phyloP scores from a whole-genome alignment of 2,329 filamentous ascomycete genomes.

The Cytospora piceicola region DNA sequence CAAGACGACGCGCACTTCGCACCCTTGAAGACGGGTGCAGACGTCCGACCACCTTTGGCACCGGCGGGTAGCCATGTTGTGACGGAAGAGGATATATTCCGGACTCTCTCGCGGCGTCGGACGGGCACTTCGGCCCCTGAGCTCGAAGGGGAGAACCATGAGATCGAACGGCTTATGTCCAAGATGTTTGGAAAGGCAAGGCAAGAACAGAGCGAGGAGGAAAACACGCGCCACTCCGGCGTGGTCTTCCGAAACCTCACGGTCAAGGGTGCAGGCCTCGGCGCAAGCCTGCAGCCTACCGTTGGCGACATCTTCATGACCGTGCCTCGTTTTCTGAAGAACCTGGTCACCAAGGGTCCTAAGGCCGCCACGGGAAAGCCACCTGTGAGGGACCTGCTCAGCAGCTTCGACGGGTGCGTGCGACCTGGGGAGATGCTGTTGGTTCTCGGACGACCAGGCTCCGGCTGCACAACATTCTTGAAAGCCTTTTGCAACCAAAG shows the following conservation, averaged over 20 bases:
- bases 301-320: constrained; percentile 44
- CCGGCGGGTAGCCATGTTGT: background rate
- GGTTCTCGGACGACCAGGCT: constrained; percentile 30
- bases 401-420: constrained; percentile 40
- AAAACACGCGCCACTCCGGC: constrained; percentile 70
- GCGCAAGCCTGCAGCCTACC: constrained; percentile 57
- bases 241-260: constrained; percentile 72
- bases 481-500: constrained; percentile 22
- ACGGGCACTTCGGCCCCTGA: constrained; percentile 41
- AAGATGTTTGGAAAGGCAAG: constrained; percentile 71
- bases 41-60: constrained; percentile 6
- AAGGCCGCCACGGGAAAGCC: constrained; percentile 47
- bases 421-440: constrained; percentile 18
- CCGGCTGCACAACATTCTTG: constrained; percentile 15
- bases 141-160: constrained; percentile 48
- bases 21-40: constrained; percentile 8
- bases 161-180: constrained; percentile 67
- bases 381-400: constrained; percentile 66
- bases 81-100: constrained; percentile 58
- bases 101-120: constrained; percentile 52
- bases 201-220: constrained; percentile 68
- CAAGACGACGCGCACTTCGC: background rate
- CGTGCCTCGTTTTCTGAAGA: constrained; percentile 35
- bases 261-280: constrained; percentile 70
- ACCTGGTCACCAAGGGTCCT: constrained; percentile 35